Conservation (phyloP, 768 basidiomycete species). For the Paxillus ammoniavirescens region DNA sequence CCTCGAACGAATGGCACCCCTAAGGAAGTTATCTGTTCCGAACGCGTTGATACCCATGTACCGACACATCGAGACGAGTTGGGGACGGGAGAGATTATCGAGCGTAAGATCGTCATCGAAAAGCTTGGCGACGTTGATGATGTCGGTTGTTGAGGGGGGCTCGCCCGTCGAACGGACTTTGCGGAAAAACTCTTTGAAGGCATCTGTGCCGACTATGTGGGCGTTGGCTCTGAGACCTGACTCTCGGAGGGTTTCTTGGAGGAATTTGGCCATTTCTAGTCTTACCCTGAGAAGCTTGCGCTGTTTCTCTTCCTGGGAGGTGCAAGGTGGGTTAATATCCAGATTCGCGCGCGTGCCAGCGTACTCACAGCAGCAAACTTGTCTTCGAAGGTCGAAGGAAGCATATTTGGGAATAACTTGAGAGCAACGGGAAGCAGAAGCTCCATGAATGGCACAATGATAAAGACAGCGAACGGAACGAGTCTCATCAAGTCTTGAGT, state of each 20-base stretch:
- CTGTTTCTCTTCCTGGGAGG: slow-evolving; percentile 88
- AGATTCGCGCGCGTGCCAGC: not conserved
- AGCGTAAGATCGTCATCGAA: slow-evolving; percentile 98
- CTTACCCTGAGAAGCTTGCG: slow-evolving; percentile 92
- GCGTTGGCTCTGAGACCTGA: slow-evolving; percentile 89
- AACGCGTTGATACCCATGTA: slow-evolving; percentile 99
- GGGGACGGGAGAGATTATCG: slow-evolving; percentile 97
- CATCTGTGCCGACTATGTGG: slow-evolving; percentile 90
- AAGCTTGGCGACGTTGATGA: slow-evolving; percentile 92
- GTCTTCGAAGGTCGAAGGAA: slow-evolving; percentile 97
- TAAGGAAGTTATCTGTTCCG: slow-evolving; percentile 97
- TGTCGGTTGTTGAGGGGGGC: slow-evolving; percentile 81
- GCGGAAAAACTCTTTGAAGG: slow-evolving; percentile 99
- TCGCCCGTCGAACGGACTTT: slow-evolving; percentile 97
- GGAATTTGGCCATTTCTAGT: slow-evolving; percentile 98
- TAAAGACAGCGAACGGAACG: slow-evolving; percentile 92
- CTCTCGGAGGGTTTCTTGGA: slow-evolving; percentile 95
- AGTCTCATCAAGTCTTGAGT: slow-evolving; percentile 91
- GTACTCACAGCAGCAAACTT: slow-evolving; percentile 83
- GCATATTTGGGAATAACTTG: slow-evolving; percentile 98
- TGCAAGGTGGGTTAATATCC: not conserved
- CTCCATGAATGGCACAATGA: slow-evolving; percentile 99
- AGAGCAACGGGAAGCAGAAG: slow-evolving; percentile 92
- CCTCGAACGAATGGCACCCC: slow-evolving; percentile 84
- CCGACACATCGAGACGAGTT: slow-evolving; percentile 93